Conservation (phyloP, 2,329 filamentous ascomycete genomes). For the Epichloe brachyelytri region DNA sequence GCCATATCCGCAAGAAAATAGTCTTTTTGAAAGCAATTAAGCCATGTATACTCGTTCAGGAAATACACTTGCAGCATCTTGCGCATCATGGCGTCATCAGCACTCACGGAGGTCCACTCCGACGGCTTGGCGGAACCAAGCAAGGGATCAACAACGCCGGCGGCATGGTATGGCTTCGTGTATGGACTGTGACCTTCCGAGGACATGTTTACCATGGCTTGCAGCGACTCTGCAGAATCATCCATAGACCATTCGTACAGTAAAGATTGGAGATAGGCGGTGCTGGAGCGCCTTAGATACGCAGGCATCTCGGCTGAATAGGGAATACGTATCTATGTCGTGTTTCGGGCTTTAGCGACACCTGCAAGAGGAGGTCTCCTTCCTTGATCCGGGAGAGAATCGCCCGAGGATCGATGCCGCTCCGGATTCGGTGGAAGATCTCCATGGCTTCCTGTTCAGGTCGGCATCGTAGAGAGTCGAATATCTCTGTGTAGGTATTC, state of each 20-base stretch:
- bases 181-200: conserved; percentile 13
- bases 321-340: conserved; percentile 26
- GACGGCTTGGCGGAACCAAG: conserved; percentile 19
- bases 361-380: conserved; percentile 25
- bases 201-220: neutral
- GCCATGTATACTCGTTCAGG: conserved; percentile 24
- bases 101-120: conserved; percentile 23
- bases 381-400: conserved; percentile 22
- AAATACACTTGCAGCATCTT: conserved; percentile 16
- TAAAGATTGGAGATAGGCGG: conserved; percentile 15
- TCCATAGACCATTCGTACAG: conserved; percentile 12
- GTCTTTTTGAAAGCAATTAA: conserved; percentile 25
- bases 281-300: conserved; percentile 6
- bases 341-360: conserved; percentile 23
- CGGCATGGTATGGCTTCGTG: conserved; percentile 24
- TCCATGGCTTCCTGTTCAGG: conserved; percentile 19
- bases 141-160: conserved; percentile 19
- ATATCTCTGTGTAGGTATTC: conserved; percentile 9
- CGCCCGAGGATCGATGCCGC: conserved; percentile 17
- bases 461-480: conserved; percentile 8
- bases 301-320: conserved; percentile 15
- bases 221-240: conserved; percentile 4
- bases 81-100: conserved; percentile 23
- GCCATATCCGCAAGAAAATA: conserved; percentile 27
- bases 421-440: conserved; percentile 22